Base-by-base conservation (phyloP, 257 asterid genomes). In the Przewalskia tangutica region DNA sequence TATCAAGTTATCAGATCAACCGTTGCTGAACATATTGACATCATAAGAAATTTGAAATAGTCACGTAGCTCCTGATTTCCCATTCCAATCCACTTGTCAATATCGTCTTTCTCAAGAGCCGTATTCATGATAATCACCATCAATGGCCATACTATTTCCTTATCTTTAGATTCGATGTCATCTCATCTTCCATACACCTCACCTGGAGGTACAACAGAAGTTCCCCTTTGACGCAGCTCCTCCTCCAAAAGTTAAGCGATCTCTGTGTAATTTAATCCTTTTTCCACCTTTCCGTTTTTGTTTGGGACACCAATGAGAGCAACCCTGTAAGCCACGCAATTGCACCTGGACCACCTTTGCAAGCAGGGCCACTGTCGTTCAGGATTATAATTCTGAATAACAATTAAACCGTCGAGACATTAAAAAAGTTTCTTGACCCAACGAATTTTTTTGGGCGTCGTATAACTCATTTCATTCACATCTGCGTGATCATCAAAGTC, bases 111-210 rank as follows among this genome's bases (percentile, higher is more conserved):
- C 0, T 88, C 86, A 64, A 11, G 83, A 6, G n/a, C 38, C 8
- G 88, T 88, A 81, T 86, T 86, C 90, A 82, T 63, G 10, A 88
- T 65, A 27, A 88, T 54, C 46, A 86, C 90, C 82, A 84, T 51
- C 6, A 14, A 14, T 51, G 56, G 56, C 56, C 56, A 51, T 14
- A 51, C 56, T 3, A 51, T 51, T 86, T 88, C 84, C 75, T 85
- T 87, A 62, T 85, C 87, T 2, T 42, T 14, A 20, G 10, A 23
- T 44, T 79, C 77, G 7, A 77, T 16, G 8, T 85, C 89, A 34
- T 53, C 62, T 89, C 90, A 88, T 14, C 64, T 78, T 16, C 89
- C 89, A 68, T 75, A 84, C 4, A 42, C 12, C 81, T 88, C 86
- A 42, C 88, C 90, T 11, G 56, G 56, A 51, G 56, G 56, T 51